These are phyloP conservation scores for Nidularia sp. DNA, from an alignment of 768 basidiomycete genomes.

Conservation along the genomic window DNA sequence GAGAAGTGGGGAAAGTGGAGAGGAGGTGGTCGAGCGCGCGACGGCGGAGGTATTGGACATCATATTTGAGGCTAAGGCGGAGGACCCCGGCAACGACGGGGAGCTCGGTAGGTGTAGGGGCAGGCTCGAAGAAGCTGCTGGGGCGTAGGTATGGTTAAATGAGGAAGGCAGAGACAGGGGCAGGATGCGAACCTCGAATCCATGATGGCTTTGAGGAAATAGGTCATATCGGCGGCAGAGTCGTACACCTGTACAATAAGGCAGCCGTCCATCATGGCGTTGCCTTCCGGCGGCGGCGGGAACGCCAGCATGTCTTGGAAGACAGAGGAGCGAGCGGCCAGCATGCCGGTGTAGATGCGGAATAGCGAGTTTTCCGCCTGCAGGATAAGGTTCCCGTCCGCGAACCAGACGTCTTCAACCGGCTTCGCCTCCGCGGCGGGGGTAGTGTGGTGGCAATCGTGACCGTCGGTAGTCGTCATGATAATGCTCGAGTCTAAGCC, in stretches of 20 bases:
- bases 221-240: slow-evolving; percentile 23
- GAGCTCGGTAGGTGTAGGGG: slow-evolving; percentile 23
- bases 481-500: too few relatives aligned
- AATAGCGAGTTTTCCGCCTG: slow-evolving; percentile 28
- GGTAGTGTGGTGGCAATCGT: too few relatives aligned
- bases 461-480: too few relatives aligned
- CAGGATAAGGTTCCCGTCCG: slow-evolving; percentile 38
- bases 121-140: slow-evolving; percentile 27
- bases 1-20: slow-evolving; percentile 29
- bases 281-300: slow-evolving; percentile 25
- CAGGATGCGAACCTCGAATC: neutral
- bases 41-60: slow-evolving; percentile 26
- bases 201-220: slow-evolving; percentile 22
- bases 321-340: slow-evolving; percentile 28
- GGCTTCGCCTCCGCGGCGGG: too few relatives aligned
- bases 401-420: slow-evolving; percentile 20
- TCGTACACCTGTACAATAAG: slow-evolving; percentile 30
- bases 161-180: neutral
- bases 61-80: slow-evolving; percentile 34
- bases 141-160: neutral
- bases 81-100: slow-evolving; percentile 28
- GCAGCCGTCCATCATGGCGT: slow-evolving; percentile 16
- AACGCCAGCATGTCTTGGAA: slow-evolving; percentile 35
- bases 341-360: slow-evolving; percentile 27
- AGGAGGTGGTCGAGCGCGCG: slow-evolving; percentile 29